Percentiles rank a stretch among this genome's conserved stretches.
phyloP scores from a whole-genome alignment of 2,329 filamentous ascomycete genomes.

The Aquanectria penicillioides region DNA sequence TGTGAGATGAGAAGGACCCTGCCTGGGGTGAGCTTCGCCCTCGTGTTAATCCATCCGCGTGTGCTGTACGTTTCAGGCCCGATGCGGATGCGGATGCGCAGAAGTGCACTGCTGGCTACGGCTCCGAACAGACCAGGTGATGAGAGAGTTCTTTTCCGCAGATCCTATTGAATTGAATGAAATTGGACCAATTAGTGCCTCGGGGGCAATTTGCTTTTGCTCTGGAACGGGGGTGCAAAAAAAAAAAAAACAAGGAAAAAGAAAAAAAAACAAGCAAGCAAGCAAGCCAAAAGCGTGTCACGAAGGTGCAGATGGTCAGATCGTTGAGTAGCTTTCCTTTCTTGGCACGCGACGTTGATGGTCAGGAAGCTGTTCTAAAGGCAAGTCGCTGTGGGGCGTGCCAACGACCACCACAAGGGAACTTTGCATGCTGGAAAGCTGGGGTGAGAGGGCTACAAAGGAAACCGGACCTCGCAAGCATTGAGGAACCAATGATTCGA shows the following conservation, averaged over 20 bases:
- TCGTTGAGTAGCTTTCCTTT: background rate
- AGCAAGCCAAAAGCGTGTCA: slow-evolving; percentile 1
- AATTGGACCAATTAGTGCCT: slow-evolving; percentile 2
- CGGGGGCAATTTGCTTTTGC: slow-evolving; percentile 1
- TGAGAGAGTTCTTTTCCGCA: slow-evolving; percentile 18
- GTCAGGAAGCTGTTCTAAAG: background rate
- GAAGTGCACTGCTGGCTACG: slow-evolving; percentile 20
- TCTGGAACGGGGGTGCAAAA: background rate
- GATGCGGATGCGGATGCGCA: slow-evolving; percentile 12
- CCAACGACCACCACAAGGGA: background rate
- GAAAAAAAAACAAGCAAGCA: slow-evolving; percentile 9
- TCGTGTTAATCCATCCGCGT: slow-evolving; percentile 21
- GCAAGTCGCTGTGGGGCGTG: background rate
- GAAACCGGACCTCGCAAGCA: background rate
- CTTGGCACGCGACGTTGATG: slow-evolving; percentile 15
- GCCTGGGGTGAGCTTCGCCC: slow-evolving; percentile 23
- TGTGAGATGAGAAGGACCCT: slow-evolving; percentile 35
- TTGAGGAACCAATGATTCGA: slow-evolving; percentile 1
- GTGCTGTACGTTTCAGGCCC: slow-evolving; percentile 30
- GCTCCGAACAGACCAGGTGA: slow-evolving; percentile 27
- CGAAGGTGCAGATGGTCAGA: slow-evolving; percentile 1
- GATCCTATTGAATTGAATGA: background rate
- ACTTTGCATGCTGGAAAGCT: background rate
- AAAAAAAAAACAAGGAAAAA: slow-evolving; percentile 14
- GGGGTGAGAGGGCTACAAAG: background rate